Base-by-base conservation (phyloP, 345 rosid species). In the Salix arbutifolia region DNA sequence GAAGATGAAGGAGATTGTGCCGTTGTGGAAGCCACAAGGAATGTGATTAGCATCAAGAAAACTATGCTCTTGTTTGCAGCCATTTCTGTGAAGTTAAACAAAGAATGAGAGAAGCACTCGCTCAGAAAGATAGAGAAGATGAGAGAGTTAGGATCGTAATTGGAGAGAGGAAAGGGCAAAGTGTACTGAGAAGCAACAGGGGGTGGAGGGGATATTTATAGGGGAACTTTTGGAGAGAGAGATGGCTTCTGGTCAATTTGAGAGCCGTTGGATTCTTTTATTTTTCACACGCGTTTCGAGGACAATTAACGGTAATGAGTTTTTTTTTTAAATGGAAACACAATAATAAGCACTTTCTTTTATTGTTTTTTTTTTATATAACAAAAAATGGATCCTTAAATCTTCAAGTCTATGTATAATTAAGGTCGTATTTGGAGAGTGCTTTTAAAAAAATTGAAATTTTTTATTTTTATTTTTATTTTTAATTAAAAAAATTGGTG, bases 1-100 rank as follows among this genome's bases (percentile, higher is more conserved):
- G 80, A 33, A 1, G 77, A 61, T 17, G 77, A 5, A 0, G 78
- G 82, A 26, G 82, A 69, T 26, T 79, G 78, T 8, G 74, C 78
- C 23, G 64, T 44, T 2, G 74, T 9, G 25, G 65, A 61, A 17
- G 23, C 25, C 1, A 30, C 58, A 1, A 79, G 6, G 28, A 69
- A 37, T 23, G 56, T 37, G 56, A 35, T 69, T 40, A 79, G n/a
- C 46, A 67, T 8, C 14, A 62, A 48, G 25, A 62, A 71, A 12
- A 48, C 70, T 18, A 28, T 69, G 74, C 44, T 8, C 48, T 69
- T 69, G 25, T 1, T 74, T 70, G 50, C 65, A 46, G 18, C 19
- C 19, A 44, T 46, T 70, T 17, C 12, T 8, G 38, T 6, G 12
- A 6, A 13, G 23, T 13, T 14, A 28, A 25, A 1, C 11, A 56